These are phyloP conservation scores for Cyclostephanos tholiformis DNA, from an alignment of 108 stramenopile species.

Conservation along the genomic window DNA sequence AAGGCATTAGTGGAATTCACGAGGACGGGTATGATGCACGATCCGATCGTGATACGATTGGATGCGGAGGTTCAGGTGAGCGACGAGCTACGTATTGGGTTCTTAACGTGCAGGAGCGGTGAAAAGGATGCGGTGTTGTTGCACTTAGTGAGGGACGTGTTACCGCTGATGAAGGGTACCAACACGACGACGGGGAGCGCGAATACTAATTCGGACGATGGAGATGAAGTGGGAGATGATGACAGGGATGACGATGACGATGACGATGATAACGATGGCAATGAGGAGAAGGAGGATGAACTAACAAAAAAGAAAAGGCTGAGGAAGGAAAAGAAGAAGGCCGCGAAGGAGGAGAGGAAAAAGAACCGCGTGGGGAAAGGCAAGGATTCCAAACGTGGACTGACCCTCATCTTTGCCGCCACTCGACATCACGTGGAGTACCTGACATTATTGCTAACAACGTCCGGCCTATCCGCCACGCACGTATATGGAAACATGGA, in stretches of 20 bases:
- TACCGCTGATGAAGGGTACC: slow-evolving; percentile 53
- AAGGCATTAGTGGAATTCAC: slow-evolving; percentile 96
- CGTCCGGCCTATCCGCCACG: slow-evolving; percentile 66
- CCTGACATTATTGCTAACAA: slow-evolving; percentile 75
- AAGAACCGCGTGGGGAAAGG: slow-evolving; percentile 40
- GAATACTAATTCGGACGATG: slow-evolving; percentile 4
- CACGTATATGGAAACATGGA: slow-evolving; percentile 98
- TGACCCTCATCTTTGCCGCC: slow-evolving; percentile 94
- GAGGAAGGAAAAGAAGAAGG: slow-evolving; percentile 10
- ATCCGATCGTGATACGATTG: slow-evolving; percentile 94
- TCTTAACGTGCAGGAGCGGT: slow-evolving; percentile 84
- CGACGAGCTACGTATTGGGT: slow-evolving; percentile 91
- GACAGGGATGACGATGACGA: slow-evolving; percentile 34
- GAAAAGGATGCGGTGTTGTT: slow-evolving; percentile 96
- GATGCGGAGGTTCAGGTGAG: slow-evolving; percentile 94
- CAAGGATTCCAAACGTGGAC: slow-evolving; percentile 58
- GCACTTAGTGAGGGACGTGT: slow-evolving; percentile 88
- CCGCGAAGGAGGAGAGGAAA: slow-evolving; percentile 32
- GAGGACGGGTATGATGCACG: slow-evolving; percentile 91
- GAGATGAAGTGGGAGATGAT: slow-evolving; percentile 15
- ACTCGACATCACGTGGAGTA: slow-evolving; percentile 98
- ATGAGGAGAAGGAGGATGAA: slow-evolving; percentile 22
- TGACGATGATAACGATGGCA: slow-evolving; percentile 35
- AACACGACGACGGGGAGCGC: neutral
- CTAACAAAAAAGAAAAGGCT: slow-evolving; percentile 30